These are phyloP conservation scores for Zygosaccharomyces gambellarensis DNA, from an alignment of 805 yeast genomes.

Conservation along the genomic window DNA sequence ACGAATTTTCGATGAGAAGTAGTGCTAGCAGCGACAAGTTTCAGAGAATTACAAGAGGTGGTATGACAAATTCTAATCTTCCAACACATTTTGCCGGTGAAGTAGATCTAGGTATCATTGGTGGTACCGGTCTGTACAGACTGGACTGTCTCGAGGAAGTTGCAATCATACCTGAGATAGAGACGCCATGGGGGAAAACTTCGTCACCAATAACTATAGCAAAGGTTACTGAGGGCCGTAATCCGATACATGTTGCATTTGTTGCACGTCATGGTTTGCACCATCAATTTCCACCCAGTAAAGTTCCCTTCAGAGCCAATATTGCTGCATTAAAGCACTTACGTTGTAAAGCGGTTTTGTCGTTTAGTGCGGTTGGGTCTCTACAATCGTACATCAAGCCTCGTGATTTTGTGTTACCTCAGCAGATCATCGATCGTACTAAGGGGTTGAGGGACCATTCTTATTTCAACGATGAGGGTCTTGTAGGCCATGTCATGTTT, in stretches of 20 bases:
- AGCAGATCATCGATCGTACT: slow-evolving; percentile 94
- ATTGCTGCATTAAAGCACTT: slow-evolving; percentile 89
- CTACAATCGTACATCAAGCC: slow-evolving; percentile 85
- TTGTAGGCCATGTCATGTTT: slow-evolving; percentile 95
- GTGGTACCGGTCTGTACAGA: slow-evolving; percentile 97
- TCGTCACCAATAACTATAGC: slow-evolving; percentile 91
- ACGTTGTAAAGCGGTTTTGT: slow-evolving; percentile 83
- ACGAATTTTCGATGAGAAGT: background rate
- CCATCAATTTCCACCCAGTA: slow-evolving; percentile 86
- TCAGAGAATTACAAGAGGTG: background rate
- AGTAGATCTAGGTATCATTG: slow-evolving; percentile 82
- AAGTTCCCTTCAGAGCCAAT: slow-evolving; percentile 90
- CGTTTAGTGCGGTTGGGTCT: slow-evolving; percentile 96
- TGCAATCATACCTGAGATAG: slow-evolving; percentile 64
- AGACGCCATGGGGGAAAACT: slow-evolving; percentile 98
- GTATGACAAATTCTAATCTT: slow-evolving; percentile 26
- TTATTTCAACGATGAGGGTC: slow-evolving; percentile 77
- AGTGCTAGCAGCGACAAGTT: background rate
- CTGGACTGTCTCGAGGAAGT: slow-evolving; percentile 79
- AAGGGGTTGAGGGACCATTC: slow-evolving; percentile 90
- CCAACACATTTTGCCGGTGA: slow-evolving; percentile 25
- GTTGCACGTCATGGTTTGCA: slow-evolving; percentile 90
- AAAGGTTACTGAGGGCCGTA: slow-evolving; percentile 43
- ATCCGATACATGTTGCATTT: slow-evolving; percentile 74
- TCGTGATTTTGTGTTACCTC: slow-evolving; percentile 94